These are phyloP conservation scores for Diaporthe sp. DNA, from an alignment of 2,329 filamentous ascomycete genomes.

Conservation along the genomic window DNA sequence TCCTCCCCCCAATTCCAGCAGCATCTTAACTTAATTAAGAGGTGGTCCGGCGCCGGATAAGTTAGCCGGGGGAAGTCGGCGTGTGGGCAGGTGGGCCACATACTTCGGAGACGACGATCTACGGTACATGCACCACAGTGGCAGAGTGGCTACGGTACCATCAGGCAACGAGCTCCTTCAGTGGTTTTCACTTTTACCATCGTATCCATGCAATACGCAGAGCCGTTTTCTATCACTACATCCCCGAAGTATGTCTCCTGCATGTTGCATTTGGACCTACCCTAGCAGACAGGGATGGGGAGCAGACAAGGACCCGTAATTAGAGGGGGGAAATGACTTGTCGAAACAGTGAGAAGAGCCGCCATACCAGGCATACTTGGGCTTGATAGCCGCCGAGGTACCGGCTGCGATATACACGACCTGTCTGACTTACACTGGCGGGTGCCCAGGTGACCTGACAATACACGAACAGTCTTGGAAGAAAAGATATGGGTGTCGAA, in stretches of 20 bases:
- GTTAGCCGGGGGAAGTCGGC: not conserved
- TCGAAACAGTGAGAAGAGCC: not conserved
- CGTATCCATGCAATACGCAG: not conserved
- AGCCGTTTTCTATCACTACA: not conserved
- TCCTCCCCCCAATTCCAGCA: not conserved
- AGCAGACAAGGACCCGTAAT: not conserved
- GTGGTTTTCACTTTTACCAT: not conserved
- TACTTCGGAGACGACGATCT: not conserved
- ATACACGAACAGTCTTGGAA: not conserved
- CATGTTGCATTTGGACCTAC: not conserved
- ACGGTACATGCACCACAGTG: not conserved
- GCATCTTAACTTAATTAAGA: not conserved
- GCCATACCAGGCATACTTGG: not conserved
- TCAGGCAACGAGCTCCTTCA: not conserved
- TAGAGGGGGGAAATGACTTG: conserved; percentile 8
- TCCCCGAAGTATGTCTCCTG: not conserved
- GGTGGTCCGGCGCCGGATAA: not conserved
- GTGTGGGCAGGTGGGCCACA: not conserved
- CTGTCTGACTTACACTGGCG: not conserved
- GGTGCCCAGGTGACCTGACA: too few relatives aligned
- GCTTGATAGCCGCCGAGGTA: not conserved
- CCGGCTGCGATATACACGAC: too few relatives aligned
- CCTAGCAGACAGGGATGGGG: not conserved
- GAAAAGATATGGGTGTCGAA: not conserved
- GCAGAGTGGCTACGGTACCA: not conserved